Evolutionary conservation across 2,329 filamentous ascomycete species (phyloP).

Genomic region (Penicillium paneum): DNA sequence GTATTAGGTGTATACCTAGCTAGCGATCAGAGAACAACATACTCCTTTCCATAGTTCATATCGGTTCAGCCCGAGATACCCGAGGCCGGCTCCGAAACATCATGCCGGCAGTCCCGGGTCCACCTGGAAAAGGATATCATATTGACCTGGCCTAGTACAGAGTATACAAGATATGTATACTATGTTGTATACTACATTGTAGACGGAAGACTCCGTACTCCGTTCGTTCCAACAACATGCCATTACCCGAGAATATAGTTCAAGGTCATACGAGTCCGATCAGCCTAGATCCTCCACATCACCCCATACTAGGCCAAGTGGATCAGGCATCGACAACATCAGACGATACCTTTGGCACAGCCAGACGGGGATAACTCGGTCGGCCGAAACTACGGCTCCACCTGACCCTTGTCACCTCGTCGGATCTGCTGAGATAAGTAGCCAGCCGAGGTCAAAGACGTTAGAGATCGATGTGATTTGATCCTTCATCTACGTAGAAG

Average conservation of each 20-base stretch:
- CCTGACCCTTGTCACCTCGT: too few species aligned
- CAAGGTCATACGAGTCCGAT: not conserved
- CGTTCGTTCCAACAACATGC: not conserved
- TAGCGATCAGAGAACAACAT: too few species aligned
- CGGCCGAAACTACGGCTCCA: slow-evolving; percentile 5
- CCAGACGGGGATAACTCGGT: not conserved
- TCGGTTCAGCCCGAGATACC: not conserved
- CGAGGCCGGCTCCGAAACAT: not conserved
- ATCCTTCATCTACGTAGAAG: not conserved
- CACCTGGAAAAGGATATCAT: not conserved
- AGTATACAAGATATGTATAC: too few species aligned
- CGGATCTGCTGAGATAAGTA: too few species aligned
- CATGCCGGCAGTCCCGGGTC: not conserved
- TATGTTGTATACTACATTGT: too few species aligned
- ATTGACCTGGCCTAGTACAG: too few species aligned
- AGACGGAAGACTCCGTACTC: not conserved
- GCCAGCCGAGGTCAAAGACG: not conserved
- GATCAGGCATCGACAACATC: not conserved
- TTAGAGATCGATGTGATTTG: not conserved
- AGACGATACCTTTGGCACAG: not conserved
- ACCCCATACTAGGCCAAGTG: not conserved
- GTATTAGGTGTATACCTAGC: not conserved
- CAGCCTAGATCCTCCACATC: not conserved
- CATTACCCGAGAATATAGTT: not conserved
- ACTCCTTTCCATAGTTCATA: not conserved